Evolutionary conservation across 1,284 basidiomycete genomes (phyloP), one percentile per base, ranked within the genome.

Genomic region (Termitomyces sp.): DNA sequence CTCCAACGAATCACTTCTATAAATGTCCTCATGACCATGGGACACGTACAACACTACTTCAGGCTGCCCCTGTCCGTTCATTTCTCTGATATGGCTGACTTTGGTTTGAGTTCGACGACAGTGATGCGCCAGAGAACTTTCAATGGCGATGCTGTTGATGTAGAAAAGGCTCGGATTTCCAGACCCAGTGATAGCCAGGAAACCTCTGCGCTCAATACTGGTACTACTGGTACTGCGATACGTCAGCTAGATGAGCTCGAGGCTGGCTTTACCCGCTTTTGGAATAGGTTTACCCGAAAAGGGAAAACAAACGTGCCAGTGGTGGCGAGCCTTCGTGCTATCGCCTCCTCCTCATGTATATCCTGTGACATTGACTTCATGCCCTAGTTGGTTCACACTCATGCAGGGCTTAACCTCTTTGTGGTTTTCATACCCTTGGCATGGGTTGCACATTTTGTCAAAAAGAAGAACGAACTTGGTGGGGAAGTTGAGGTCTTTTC

Each of bases 341-440:
- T 83, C 41, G 62, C 66, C 4, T 62, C 71, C 10, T 79, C 75
- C 30, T 85, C 83, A 0, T 82, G 83, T 84, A 60, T 37, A 30
- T 39, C 30, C 35, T 49, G 16, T 19, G 14, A 28, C 14, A 21
- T n/a, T 16, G 26, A n/a, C 33, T 39, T 34, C 28, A 40, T 31
- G 37, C 39, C 39, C 35, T 40, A 39, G 49, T 39, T 39, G 51
- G 42, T 46, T 38, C 14, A 42, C 40, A 18, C 43, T 26, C 13
- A 28, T 35, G 11, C 18, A 84, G 83, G 77, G 74, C 61, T 85
- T 16, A 87, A 86, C 58, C n/a, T 78, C 0, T 71, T 87, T 30
- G 59, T 86, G n/a, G 18, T 86, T 1, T 74, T 82, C 59, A 73
- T 86, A 8, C 84, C 85, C 0, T 56, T 86, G 31, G 80, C 84